Base-by-base conservation (phyloP, 306 rosid species). In the Trifolium pratense region DNA sequence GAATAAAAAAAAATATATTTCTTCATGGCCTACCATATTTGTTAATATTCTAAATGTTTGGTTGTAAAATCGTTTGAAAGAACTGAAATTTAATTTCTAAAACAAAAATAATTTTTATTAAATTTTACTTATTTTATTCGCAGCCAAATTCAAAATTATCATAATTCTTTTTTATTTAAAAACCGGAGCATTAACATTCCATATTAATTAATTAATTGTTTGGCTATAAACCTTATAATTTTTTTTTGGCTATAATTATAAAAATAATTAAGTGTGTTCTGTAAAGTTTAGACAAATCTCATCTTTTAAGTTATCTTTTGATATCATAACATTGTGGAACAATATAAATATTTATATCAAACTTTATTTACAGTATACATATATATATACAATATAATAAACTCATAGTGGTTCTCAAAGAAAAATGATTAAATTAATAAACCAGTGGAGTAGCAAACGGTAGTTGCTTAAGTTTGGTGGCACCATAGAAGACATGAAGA, bases 381-480 rank as follows among this genome's bases (percentile, higher is more conserved):
- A 21, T 21, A n/a, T n/a, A n/a, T 20, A 20, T 53, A 53, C 59
- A 53, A 53, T 20, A 12, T 20, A 53, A 9, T 20, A 20, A 53
- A 20, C 31, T 20, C 59, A 53, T 53, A 53, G 59, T 53, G 59
- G 59, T 4, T 18, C 59, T 53, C 25, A 20, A 18, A 53, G 59
- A 20, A 52, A 52, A 18, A 9, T 53, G 13, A 53, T 18, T 17
- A 20, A 18, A 52, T 21, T 52, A 52, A 52, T 18, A 18, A 52
- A 52, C 58, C 12, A 68, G 3, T 51, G 16, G 61, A 49, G 21
- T 37, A 75, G 58, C 70, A 75, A 29, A 29, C 57, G 58, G 37
- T 75, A 55, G 79, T 61, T 66, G 79, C 39, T 45, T 67, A 36
- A 56, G 58, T 40, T 66, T 53, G 79, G 67, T 75, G 73, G 67